Base-by-base conservation (phyloP, 2,329 filamentous ascomycete species). In the Magnaporthales sp. region DNA sequence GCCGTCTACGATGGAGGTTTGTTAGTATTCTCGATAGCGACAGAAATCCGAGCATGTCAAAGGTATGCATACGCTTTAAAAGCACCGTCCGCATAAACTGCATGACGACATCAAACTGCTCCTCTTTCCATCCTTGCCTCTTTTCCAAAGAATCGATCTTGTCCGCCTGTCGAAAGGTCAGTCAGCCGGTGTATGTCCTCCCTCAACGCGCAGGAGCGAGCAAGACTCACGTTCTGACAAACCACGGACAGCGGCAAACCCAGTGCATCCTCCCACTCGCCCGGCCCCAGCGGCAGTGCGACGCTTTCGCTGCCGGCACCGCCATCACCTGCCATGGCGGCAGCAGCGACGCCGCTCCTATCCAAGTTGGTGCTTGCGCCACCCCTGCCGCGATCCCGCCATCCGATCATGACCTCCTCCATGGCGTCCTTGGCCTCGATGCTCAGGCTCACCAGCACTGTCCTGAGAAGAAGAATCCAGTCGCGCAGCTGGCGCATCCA, bases 31-130 rank as follows among this genome's bases (percentile, higher is more conserved):
- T 58, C 3, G 13, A 13, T 22, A 13, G 22, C 22, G 13, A 15
- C 8, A 13, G 22, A 11, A 11, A 15, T 27, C 2, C n/a, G 4
- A 24, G 54, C 15, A 58, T 58, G n/a, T 58, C 22, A 27, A 58
- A 15, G 22, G 1, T 24, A 24, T 63, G 72, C 89, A 77, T 79
- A 93, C 93, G 86, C 81, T 93, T 94, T 69, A 99, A 81, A 58
- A 99, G 80, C 54, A 96, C 88, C 0, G 95, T 98, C 70, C 95
- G 87, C 74, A 99, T 80, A 75, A 93, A 96, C 75, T 99, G 95
- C 68, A 97, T 84, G 60, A 99, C 91, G 71, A 95, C 93, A 76
- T 99, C 95, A 73, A 99, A 99, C 72, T 96, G 91, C 71, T 96
- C 92, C 77, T 99, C 95, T 77, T 93, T 94, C 93, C 94, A 99